Conservation (phyloP, 2,329 filamentous ascomycete genomes). For the Alternaria angustiovoidea region DNA sequence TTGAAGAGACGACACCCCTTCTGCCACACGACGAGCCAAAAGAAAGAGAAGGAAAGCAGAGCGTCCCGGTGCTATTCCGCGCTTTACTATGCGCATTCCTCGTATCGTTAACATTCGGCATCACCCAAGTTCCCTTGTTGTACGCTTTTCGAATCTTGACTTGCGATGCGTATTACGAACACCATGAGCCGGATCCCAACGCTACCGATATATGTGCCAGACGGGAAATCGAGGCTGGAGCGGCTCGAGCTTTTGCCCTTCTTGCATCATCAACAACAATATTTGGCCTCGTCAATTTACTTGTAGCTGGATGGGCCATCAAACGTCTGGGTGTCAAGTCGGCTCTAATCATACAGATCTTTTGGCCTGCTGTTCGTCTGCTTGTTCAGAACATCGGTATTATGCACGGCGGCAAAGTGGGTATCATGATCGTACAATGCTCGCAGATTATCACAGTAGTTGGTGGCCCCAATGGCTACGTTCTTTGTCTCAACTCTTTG, state of each 20-base stretch:
- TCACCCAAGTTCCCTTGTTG: conserved; percentile 62
- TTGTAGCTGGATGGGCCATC: conserved; percentile 72
- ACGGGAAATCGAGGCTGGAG: conserved; percentile 70
- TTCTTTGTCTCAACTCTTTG: conserved; percentile 73
- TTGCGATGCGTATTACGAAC: conserved; percentile 72
- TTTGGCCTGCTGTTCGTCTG: conserved; percentile 70
- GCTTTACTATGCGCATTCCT: conserved; percentile 68
- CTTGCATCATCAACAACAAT: conserved; percentile 73
- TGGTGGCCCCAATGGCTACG: conserved; percentile 73
- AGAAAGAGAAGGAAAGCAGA: conserved; percentile 18
- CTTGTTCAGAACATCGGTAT: conserved; percentile 71
- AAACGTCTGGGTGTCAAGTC: conserved; percentile 71
- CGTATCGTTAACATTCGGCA: conserved; percentile 62
- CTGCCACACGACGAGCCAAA: conserved; percentile 19
- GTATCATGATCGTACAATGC: conserved; percentile 73
- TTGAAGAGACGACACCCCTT: conserved; percentile 28
- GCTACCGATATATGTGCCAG: conserved; percentile 64
- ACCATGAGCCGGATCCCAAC: conserved; percentile 58
- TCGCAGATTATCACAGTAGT: conserved; percentile 73
- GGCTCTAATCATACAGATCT: conserved; percentile 69
- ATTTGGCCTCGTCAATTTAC: conserved; percentile 72
- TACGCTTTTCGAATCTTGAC: conserved; percentile 77
- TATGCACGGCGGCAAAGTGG: conserved; percentile 64
- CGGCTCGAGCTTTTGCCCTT: conserved; percentile 69
- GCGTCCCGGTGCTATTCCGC: conserved; percentile 47